phyloP scores from a whole-genome alignment of 352 stramenopile genomes.

The Globisporangium recalcitrans region DNA sequence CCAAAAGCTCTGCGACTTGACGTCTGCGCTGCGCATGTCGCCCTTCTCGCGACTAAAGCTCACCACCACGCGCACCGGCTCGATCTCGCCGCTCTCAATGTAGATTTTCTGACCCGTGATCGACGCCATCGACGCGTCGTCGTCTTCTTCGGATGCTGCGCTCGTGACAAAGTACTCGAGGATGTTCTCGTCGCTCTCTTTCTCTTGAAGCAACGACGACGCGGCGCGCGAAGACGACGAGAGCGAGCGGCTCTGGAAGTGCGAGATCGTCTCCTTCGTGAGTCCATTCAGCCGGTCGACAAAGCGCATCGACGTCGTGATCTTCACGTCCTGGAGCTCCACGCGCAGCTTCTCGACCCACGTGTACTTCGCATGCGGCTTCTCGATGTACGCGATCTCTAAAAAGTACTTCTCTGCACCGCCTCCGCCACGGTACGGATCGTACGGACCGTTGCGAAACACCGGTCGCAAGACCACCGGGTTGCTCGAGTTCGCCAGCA shows the following conservation, averaged over 20 bases:
- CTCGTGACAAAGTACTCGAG: slow-evolving; percentile 64
- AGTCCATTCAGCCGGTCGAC: slow-evolving; percentile 62
- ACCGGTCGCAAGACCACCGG: slow-evolving; percentile 61
- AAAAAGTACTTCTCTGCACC: slow-evolving; percentile 52
- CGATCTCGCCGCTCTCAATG: slow-evolving; percentile 63
- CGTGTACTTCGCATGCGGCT: slow-evolving; percentile 64
- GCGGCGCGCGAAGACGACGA: slow-evolving; percentile 37
- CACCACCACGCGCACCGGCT: slow-evolving; percentile 64
- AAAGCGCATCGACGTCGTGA: slow-evolving; percentile 78
- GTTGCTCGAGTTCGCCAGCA: slow-evolving; percentile 58
- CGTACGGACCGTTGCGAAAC: slow-evolving; percentile 17
- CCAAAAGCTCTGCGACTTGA: slow-evolving; percentile 53
- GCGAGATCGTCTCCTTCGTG: slow-evolving; percentile 51
- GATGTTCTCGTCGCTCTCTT: slow-evolving; percentile 41
- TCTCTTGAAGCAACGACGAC: slow-evolving; percentile 21
- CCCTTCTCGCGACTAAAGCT: slow-evolving; percentile 75
- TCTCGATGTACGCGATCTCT: slow-evolving; percentile 60
- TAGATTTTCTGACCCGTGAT: slow-evolving; percentile 78
- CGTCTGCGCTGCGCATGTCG: slow-evolving; percentile 25
- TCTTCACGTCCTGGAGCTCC: slow-evolving; percentile 60
- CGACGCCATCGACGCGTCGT: slow-evolving; percentile 52
- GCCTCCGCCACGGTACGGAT: slow-evolving; percentile 10
- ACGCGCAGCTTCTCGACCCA: slow-evolving; percentile 59
- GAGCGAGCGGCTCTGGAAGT: slow-evolving; percentile 64
- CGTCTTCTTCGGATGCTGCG: slow-evolving; percentile 31